These are phyloP conservation scores for Escallonia herrerae DNA, from an alignment of 129 eudicot genomes.

Conservation along the genomic window DNA sequence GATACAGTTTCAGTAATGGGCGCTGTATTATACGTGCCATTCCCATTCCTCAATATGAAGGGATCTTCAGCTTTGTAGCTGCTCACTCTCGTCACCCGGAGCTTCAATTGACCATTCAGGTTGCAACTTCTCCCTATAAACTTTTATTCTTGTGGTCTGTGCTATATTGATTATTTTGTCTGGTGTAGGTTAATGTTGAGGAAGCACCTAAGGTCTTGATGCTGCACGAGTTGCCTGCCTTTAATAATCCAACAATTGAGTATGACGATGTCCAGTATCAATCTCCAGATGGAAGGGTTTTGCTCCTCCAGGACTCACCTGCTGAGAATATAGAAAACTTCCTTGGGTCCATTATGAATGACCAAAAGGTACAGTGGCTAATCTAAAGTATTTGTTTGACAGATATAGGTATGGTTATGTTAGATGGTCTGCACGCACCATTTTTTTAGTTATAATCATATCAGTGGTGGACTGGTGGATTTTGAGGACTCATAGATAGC, in stretches of 20 bases:
- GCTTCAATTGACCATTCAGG: conserved; percentile 38
- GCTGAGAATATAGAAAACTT: conserved; percentile 4
- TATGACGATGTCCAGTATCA: conserved; percentile 8
- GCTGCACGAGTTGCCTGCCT: conserved; percentile 7
- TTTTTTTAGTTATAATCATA: too few relatives aligned
- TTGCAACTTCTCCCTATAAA: conserved; percentile 9
- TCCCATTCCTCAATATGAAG: conserved; percentile 46
- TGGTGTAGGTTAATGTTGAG: conserved; percentile 35
- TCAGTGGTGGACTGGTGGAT: too few relatives aligned
- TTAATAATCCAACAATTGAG: conserved; percentile 14
- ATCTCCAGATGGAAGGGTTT: conserved; percentile 10
- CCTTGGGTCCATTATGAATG: background rate
- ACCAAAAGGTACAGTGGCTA: conserved; percentile 21
- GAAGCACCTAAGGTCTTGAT: conserved; percentile 9
- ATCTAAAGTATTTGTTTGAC: background rate
- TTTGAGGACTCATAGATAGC: too few relatives aligned
- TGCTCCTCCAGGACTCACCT: conserved; percentile 6
- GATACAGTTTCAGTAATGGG: conserved; percentile 48
- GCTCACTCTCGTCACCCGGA: conserved; percentile 46
- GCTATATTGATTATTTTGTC: background rate
- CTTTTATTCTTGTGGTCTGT: conserved; percentile 1
- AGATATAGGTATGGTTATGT: background rate
- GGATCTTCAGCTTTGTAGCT: conserved; percentile 40
- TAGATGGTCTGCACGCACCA: too few relatives aligned
- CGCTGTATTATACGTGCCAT: conserved; percentile 51